Percentiles rank a stretch among this genome's conserved stretches.
These are phyloP conservation scores for Podospora appendiculata DNA, from an alignment of 495 filamentous ascomycete genomes.

Conservation along the genomic window DNA sequence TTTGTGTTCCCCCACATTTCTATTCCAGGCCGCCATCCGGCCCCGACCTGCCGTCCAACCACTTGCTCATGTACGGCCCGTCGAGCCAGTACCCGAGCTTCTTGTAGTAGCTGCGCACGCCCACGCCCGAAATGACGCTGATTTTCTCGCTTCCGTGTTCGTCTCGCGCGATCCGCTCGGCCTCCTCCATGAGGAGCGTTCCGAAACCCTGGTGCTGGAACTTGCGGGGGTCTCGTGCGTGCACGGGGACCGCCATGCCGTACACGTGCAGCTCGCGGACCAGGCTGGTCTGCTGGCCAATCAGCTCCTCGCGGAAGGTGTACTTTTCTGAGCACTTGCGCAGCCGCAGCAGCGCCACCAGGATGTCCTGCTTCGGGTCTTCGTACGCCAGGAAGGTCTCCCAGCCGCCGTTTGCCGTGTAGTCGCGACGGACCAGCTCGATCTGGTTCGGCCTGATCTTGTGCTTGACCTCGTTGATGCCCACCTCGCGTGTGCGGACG, in stretches of 20 bases:
- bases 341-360: slow-evolving; percentile 84
- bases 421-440: slow-evolving; percentile 93
- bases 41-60: slow-evolving; percentile 36
- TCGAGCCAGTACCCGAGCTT: slow-evolving; percentile 89
- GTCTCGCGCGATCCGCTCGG: slow-evolving; percentile 85
- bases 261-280: slow-evolving; percentile 96
- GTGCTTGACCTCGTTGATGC: slow-evolving; percentile 97
- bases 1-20: no score
- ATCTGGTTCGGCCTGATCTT: slow-evolving; percentile 95
- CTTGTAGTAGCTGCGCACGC: slow-evolving; percentile 87
- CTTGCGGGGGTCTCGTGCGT: slow-evolving; percentile 86
- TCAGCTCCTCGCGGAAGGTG: slow-evolving; percentile 86
- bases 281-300: slow-evolving; percentile 77
- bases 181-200: slow-evolving; percentile 94
- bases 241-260: slow-evolving; percentile 88
- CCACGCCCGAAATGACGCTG: slow-evolving; percentile 90
- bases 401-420: slow-evolving; percentile 92
- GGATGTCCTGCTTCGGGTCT: slow-evolving; percentile 95
- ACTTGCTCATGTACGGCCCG: slow-evolving; percentile 85
- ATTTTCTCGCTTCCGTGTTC: slow-evolving; percentile 94
- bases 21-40: slow-evolving; percentile 2
- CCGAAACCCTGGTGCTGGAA: slow-evolving; percentile 98
- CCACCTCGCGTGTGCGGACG: slow-evolving; percentile 95
- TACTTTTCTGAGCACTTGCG: slow-evolving; percentile 83
- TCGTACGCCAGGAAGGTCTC: slow-evolving; percentile 98